A percentile compares a stretch with the other conserved stretches of the same genome.
phyloP scores from a whole-genome alignment of 2,329 filamentous ascomycete species.

The Zymoseptoria tritici region DNA sequence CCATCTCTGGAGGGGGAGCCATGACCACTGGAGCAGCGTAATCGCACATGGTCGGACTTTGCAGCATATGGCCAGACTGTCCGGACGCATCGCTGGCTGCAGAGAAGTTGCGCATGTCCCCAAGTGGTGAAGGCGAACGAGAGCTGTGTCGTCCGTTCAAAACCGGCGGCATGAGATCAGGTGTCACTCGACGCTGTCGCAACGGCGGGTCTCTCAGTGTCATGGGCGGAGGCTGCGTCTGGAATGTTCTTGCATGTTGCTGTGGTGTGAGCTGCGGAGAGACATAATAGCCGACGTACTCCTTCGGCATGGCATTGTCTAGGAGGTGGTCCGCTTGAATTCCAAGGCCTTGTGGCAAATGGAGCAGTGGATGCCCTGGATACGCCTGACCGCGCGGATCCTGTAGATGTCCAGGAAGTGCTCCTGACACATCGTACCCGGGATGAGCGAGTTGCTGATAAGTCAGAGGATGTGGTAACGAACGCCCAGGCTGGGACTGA shows the following conservation, averaged over 20 bases:
- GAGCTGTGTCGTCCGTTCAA: conserved; percentile 25
- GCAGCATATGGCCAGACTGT: conserved; percentile 5
- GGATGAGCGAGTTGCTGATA: conserved; percentile 32
- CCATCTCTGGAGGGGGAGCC: conserved; percentile 8
- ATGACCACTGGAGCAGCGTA: conserved; percentile 6
- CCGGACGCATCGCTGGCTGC: conserved; percentile 22
- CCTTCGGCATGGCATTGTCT: conserved; percentile 38
- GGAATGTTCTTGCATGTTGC: conserved; percentile 21
- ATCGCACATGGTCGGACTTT: conserved; percentile 18
- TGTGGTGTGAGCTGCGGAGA: conserved; percentile 34
- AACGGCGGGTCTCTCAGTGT: conserved; percentile 34
- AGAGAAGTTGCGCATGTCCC: conserved; percentile 35
- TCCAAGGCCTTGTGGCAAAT: conserved; percentile 17
- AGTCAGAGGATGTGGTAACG: conserved; percentile 33
- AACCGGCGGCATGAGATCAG: conserved; percentile 34
- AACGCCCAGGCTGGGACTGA: conserved; percentile 44
- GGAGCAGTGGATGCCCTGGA: conserved; percentile 17
- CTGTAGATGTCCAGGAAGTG: conserved; percentile 27
- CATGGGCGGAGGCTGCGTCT: conserved; percentile 31
- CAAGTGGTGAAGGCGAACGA: conserved; percentile 42
- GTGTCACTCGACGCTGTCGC: conserved; percentile 36
- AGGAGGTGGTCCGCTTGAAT: conserved; percentile 6
- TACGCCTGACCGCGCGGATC: conserved; percentile 24
- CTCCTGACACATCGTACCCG: conserved; percentile 34
- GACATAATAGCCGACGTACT: conserved; percentile 45